These are phyloP conservation scores for Solanum habrochaites DNA, from an alignment of 257 asterid genomes.

Conservation along the genomic window DNA sequence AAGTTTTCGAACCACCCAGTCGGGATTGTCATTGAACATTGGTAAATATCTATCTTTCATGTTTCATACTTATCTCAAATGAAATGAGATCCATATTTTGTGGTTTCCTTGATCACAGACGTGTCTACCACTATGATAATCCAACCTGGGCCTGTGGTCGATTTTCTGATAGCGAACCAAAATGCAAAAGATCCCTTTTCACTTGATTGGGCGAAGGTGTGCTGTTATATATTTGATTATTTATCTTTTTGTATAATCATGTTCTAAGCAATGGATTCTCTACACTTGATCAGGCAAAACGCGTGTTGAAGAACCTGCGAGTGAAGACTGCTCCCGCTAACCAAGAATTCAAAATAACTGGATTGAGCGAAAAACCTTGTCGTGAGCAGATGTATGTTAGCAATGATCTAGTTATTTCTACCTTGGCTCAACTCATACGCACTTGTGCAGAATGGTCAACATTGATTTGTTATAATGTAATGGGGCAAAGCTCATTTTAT, in stretches of 20 bases:
- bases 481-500: neutral
- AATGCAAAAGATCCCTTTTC: slow-evolving; percentile 63
- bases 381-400: slow-evolving; percentile 47
- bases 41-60: slow-evolving; percentile 24
- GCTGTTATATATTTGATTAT: neutral
- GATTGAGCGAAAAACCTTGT: slow-evolving; percentile 70
- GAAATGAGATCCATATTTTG: neutral
- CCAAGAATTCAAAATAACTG: slow-evolving; percentile 76
- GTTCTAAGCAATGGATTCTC: neutral
- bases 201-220: slow-evolving; percentile 79
- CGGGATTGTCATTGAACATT: slow-evolving; percentile 77
- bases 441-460: neutral
- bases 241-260: neutral
- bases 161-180: slow-evolving; percentile 69
- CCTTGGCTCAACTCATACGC: neutral
- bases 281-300: slow-evolving; percentile 51
- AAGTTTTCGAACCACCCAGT: slow-evolving; percentile 77
- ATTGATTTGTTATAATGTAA: neutral
- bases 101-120: slow-evolving; percentile 25
- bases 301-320: slow-evolving; percentile 67
- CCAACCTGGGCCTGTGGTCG: slow-evolving; percentile 71
- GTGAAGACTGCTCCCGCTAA: slow-evolving; percentile 61
- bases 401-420: neutral
- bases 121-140: slow-evolving; percentile 87
- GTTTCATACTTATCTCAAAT: neutral